phyloP scores from a whole-genome alignment of 805 yeast species.

The Candida easanensis region DNA sequence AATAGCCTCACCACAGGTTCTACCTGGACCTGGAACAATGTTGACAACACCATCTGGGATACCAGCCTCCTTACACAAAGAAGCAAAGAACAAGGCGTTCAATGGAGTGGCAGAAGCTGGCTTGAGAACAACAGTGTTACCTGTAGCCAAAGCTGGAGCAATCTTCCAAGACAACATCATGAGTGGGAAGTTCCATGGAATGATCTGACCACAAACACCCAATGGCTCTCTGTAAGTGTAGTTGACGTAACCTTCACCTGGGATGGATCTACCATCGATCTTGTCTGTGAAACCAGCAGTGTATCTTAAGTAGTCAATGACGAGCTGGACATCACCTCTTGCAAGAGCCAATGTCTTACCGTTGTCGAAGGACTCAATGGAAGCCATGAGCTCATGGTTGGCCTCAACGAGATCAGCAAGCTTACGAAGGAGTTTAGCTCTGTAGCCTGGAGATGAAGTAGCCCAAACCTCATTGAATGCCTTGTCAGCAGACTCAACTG shows the following conservation, averaged over 20 bases:
- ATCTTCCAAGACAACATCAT: slow-evolving; percentile 79
- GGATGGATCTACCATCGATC: slow-evolving; percentile 59
- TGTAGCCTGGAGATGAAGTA: slow-evolving; percentile 50
- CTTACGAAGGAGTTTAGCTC: slow-evolving; percentile 52
- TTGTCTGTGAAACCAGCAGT: slow-evolving; percentile 76
- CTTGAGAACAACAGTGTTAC: slow-evolving; percentile 70
- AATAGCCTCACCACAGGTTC: slow-evolving; percentile 68
- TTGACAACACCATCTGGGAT: slow-evolving; percentile 75
- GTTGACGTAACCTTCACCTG: slow-evolving; percentile 61
- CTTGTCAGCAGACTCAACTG: slow-evolving; percentile 62
- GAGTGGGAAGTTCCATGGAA: slow-evolving; percentile 85
- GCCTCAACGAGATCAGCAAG: slow-evolving; percentile 70
- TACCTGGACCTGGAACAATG: slow-evolving; percentile 73
- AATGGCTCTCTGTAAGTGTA: slow-evolving; percentile 72
- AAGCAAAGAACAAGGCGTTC: slow-evolving; percentile 63
- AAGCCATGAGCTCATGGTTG: slow-evolving; percentile 58
- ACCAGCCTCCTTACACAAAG: slow-evolving; percentile 63
- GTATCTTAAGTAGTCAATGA: slow-evolving; percentile 62
- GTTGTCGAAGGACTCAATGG: slow-evolving; percentile 71
- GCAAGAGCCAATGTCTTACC: slow-evolving; percentile 72
- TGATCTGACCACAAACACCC: slow-evolving; percentile 81
- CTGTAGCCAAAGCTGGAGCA: slow-evolving; percentile 76
- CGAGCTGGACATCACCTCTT: slow-evolving; percentile 64
- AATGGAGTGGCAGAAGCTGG: slow-evolving; percentile 79
- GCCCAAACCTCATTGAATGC: slow-evolving; percentile 65